Conservation (phyloP, 2,329 filamentous ascomycete species). For the Aspergillus calidoustus region DNA sequence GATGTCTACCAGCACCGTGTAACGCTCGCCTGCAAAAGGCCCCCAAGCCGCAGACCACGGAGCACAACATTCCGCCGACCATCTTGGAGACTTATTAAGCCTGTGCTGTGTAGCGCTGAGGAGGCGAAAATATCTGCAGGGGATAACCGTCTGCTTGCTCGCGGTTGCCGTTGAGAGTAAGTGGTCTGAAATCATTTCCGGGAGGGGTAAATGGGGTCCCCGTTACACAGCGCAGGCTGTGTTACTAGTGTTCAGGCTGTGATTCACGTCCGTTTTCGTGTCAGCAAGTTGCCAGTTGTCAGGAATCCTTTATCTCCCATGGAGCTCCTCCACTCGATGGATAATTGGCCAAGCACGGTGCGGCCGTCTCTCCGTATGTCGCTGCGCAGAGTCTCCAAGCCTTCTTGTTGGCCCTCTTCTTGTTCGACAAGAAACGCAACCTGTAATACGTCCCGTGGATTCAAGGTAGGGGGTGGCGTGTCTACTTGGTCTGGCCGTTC, state of each 20-base stretch:
- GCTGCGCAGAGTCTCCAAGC: constrained; percentile 56
- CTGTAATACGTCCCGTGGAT: constrained; percentile 67
- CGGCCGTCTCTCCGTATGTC: constrained; percentile 56
- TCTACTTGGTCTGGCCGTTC: constrained; percentile 36
- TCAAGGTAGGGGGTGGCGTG: constrained; percentile 53
- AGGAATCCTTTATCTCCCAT: constrained; percentile 90
- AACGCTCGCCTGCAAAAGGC: background rate
- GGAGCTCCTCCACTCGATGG: constrained; percentile 83
- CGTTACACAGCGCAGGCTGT: constrained; percentile 10
- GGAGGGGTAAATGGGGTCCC: background rate
- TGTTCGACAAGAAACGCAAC: constrained; percentile 67
- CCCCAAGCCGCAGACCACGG: background rate
- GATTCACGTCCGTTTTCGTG: constrained; percentile 44
- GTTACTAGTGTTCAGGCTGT: background rate
- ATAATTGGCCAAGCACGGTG: constrained; percentile 76
- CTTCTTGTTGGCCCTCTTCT: constrained; percentile 51
- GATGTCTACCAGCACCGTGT: background rate
- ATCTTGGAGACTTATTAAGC: background rate
- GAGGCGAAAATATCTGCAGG: background rate
- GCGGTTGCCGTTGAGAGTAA: background rate
- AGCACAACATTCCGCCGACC: background rate
- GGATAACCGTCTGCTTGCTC: constrained; percentile 1
- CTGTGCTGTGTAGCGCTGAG: background rate
- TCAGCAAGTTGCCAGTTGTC: constrained; percentile 78
- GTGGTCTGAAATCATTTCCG: background rate